A percentile compares a stretch with the other conserved stretches of the same genome.
These are phyloP conservation scores for Monosporascus sp. DNA, from an alignment of 2,329 filamentous ascomycete species.

Conservation along the genomic window DNA sequence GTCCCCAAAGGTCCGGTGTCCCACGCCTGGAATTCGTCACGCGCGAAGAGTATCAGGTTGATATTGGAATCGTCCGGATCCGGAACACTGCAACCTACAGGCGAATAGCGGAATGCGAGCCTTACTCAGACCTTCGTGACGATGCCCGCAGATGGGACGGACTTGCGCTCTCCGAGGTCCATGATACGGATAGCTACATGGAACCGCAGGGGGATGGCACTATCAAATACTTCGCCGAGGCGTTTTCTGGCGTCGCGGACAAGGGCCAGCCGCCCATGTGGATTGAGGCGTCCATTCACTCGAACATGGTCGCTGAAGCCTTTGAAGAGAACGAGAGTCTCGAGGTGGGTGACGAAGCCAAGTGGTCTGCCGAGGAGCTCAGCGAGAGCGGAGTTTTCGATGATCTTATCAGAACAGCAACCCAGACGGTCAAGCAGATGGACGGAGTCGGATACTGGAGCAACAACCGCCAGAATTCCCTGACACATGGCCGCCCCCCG, in stretches of 20 bases:
- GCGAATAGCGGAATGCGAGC: background rate
- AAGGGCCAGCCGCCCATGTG: constrained; percentile 11
- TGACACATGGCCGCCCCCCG: constrained; percentile 3
- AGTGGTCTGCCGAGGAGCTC: constrained; percentile 18
- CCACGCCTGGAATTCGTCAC: constrained; percentile 17
- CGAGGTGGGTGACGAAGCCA: constrained; percentile 18
- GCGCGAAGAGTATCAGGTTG: constrained; percentile 13
- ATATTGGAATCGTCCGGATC: constrained; percentile 14
- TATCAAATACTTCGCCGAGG: constrained; percentile 4
- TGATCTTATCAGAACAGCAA: constrained; percentile 16
- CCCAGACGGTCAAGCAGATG: constrained; percentile 19
- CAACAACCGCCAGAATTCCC: constrained; percentile 16
- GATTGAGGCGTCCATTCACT: constrained; percentile 22
- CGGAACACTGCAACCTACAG: constrained; percentile 18
- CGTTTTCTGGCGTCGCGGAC: background rate
- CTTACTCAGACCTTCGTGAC: background rate
- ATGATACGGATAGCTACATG: constrained; percentile 14
- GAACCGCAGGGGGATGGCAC: background rate
- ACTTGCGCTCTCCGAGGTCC: constrained; percentile 22
- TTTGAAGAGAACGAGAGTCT: constrained; percentile 19
- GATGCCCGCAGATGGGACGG: background rate
- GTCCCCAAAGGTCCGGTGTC: constrained; percentile 8
- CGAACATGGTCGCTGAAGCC: constrained; percentile 12
- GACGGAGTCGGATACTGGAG: constrained; percentile 24
- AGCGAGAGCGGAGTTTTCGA: constrained; percentile 14